Base-by-base conservation (phyloP, 371 early-diverging fungal genomes). In the Thermomucor indicae-seudaticae region DNA sequence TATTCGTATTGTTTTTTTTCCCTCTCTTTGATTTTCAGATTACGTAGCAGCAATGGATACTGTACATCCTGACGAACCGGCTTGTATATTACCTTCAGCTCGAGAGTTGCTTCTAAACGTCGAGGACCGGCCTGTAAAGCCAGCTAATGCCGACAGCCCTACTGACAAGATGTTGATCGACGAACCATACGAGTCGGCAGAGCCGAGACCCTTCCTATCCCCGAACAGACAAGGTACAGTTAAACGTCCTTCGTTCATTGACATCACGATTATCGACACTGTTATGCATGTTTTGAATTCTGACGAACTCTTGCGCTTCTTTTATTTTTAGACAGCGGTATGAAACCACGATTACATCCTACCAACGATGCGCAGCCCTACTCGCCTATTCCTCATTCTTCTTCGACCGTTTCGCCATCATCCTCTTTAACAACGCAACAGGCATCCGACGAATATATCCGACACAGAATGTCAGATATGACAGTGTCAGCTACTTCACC, bases 401-500 rank as follows among this genome's bases (percentile, higher is more conserved):
- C 42, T 4, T 41, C 41, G 14, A 39, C 40, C 12, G 34, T 48
- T 34, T 27, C 37, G 23, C 22, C 34, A 34, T 29, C 35, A 31
- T 1, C 8, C 10, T 30, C 23, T 39, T 32, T 25, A 29, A 23
- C 22, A 34, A 24, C 14, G 19, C 25, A 29, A 30, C 47, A 30
- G 30, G 34, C 53, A 17, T 47, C 66, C 10, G 75, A 75, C 48
- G 75, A 75, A 32, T 64, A 60, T 28, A 54, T 75, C 38, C 66
- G 71, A 43, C 71, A 71, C 38, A 49, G 75, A 10, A 57, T 75
- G 62, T 75, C 75, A 6, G 71, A 66, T 47, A 68, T 75, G 71
- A 64, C 64, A 23, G 63, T 73, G 23, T 51, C 49, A 23, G 25
- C 52, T 8, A 16, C 50, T 24, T 51, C 60, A 37, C 43, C 51